A percentile compares a stretch with the other conserved stretches of the same genome.
Evolutionary conservation across 2,329 filamentous ascomycete species (phyloP).

Genomic region (Pseudopyrenochaeta lycopersici): DNA sequence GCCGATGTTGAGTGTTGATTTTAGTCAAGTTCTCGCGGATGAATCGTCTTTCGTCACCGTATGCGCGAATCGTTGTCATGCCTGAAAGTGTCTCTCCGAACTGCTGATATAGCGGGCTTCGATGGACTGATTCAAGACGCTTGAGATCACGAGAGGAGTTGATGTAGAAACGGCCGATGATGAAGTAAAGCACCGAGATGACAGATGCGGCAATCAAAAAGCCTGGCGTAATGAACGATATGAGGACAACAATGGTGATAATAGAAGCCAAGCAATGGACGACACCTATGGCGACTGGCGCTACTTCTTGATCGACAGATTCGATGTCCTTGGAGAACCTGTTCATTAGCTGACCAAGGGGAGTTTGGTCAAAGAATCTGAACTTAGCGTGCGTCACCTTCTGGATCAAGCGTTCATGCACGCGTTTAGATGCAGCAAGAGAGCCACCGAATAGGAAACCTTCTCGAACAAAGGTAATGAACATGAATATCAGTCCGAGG

Average conservation of each 20-base stretch:
- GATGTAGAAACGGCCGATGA: slow-evolving; percentile 88
- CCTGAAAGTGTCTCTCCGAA: slow-evolving; percentile 95
- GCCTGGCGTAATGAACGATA: slow-evolving; percentile 86
- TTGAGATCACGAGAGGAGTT: slow-evolving; percentile 94
- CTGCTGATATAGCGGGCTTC: slow-evolving; percentile 95
- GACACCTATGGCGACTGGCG: slow-evolving; percentile 84
- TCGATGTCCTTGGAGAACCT: slow-evolving; percentile 98
- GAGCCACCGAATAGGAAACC: slow-evolving; percentile 93
- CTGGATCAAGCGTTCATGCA: slow-evolving; percentile 81
- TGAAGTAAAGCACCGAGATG: slow-evolving; percentile 83
- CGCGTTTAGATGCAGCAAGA: slow-evolving; percentile 82
- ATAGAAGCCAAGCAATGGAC: slow-evolving; percentile 74
- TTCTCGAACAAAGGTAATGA: slow-evolving; percentile 84
- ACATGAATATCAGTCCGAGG: slow-evolving; percentile 79
- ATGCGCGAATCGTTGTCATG: slow-evolving; percentile 96
- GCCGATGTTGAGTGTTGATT: slow-evolving; percentile 90
- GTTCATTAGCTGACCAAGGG: slow-evolving; percentile 96
- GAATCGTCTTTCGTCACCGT: slow-evolving; percentile 92
- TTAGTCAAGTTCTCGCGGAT: slow-evolving; percentile 87
- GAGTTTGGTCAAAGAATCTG: slow-evolving; percentile 97
- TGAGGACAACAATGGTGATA: slow-evolving; percentile 85
- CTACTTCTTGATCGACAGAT: slow-evolving; percentile 93
- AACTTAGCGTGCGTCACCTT: slow-evolving; percentile 89
- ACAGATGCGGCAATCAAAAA: slow-evolving; percentile 89
- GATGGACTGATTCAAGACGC: slow-evolving; percentile 89